phyloP scores from a whole-genome alignment of 768 basidiomycete species.

The Dentipellis fragilis region DNA sequence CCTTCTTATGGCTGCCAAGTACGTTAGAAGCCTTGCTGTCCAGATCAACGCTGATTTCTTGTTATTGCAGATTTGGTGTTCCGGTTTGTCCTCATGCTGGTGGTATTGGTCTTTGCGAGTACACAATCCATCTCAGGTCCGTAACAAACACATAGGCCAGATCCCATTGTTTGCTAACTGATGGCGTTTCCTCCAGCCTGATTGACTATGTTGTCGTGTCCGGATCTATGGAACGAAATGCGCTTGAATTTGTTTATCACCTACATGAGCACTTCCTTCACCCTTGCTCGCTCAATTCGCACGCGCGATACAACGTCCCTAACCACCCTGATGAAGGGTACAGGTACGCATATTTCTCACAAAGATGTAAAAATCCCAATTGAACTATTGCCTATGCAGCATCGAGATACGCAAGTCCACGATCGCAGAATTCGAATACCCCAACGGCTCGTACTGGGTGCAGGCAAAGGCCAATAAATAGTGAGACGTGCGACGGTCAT shows the following conservation, averaged over 20 bases:
- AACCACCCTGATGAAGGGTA: slow-evolving; percentile 68
- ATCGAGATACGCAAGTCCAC: slow-evolving; percentile 83
- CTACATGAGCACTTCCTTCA: slow-evolving; percentile 89
- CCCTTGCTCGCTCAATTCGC: slow-evolving; percentile 78
- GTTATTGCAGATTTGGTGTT: slow-evolving; percentile 52
- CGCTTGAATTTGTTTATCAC: slow-evolving; percentile 85
- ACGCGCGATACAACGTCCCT: slow-evolving; percentile 85
- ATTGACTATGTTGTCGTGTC: slow-evolving; percentile 93
- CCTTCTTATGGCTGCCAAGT: slow-evolving; percentile 86
- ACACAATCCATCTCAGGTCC: slow-evolving; percentile 75
- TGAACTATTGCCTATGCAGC: slow-evolving; percentile 26
- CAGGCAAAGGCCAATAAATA: slow-evolving; percentile 11
- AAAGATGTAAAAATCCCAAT: neutral
- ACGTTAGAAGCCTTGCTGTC: slow-evolving; percentile 13
- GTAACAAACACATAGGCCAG: neutral
- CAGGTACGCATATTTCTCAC: slow-evolving; percentile 31
- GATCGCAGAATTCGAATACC: slow-evolving; percentile 80
- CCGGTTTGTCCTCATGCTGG: slow-evolving; percentile 92
- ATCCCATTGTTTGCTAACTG: neutral
- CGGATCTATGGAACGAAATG: slow-evolving; percentile 88
- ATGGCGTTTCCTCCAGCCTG: slow-evolving; percentile 32
- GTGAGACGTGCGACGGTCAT: neutral
- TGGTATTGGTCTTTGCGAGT: slow-evolving; percentile 88
- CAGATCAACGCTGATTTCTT: neutral
- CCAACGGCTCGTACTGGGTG: slow-evolving; percentile 76